Evolutionary conservation across 305 asterid species (phyloP), one percentile per base, ranked within the genome.

Genomic region (Lippia alba): DNA sequence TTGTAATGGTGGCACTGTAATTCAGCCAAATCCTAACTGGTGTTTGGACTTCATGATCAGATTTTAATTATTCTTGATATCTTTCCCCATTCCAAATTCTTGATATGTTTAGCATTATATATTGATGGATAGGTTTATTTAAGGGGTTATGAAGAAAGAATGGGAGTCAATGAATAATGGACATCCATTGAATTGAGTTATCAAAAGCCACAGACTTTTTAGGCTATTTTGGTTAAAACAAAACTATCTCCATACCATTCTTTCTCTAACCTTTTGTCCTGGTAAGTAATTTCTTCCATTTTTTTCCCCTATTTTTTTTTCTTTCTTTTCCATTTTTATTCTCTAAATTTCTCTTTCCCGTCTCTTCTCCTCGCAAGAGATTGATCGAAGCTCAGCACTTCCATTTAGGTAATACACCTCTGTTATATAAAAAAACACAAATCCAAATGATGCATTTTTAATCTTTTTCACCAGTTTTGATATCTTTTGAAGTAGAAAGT

Each of bases 121-220:
- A 5, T 39, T 48, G 62, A 12, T 44, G 50, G 62, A 12, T 44
- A 20, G 49, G 19, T 18, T 19, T 24, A 24, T 24, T 44, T 41
- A 4, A 14, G 12, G 66, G 18, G 56, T 49, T 60, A 33, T 77
- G 67, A 64, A 40, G 41, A 74, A 65, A 56, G 45, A 54, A 65
- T 60, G 53, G 60, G 56, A 60, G 16, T 36, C 14, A 73, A 73
- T 53, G 50, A 72, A 72, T 39, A 65, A 75, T 70, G 70, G 78
- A 34, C 71, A 77, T 78, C 86, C 86, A 41, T 76, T 79, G 80
- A 73, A 72, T 70, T 14, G 34, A 61, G 57, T 34, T 46, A 12
- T 50, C 71, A 71, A 32, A 39, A 64, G 71, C 83, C 86, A 74
- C 76, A 19, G 36, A 56, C 19, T 71, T 60, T 56, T 71, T 54